Percentiles rank a stretch among this genome's conserved stretches.
phyloP scores from a whole-genome alignment of 208 protist genomes.

The Herpetomonas tarakana region DNA sequence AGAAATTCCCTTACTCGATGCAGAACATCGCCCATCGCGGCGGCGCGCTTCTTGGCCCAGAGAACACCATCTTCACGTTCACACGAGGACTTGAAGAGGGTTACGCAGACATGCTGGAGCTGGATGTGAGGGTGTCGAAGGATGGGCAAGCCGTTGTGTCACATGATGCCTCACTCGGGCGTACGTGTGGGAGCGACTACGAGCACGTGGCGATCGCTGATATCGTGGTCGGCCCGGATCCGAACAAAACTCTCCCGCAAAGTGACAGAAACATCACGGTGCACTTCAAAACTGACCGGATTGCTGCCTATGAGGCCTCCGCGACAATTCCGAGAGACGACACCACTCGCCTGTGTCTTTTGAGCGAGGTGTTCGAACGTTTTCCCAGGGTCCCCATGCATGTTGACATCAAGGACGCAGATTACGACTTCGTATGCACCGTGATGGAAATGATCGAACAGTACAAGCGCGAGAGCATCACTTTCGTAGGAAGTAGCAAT shows the following conservation, averaged over 20 bases:
- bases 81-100: constrained; percentile 30
- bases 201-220: constrained; percentile 25
- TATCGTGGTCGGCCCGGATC: constrained; percentile 44
- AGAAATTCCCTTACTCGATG: constrained; percentile 62
- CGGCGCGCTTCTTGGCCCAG: constrained; percentile 62
- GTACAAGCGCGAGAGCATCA: constrained; percentile 47
- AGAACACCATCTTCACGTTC: constrained; percentile 85
- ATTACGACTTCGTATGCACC: constrained; percentile 31
- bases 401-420: constrained; percentile 70
- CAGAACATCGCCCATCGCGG: constrained; percentile 71
- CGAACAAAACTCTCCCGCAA: constrained; percentile 52
- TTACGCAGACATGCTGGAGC: constrained; percentile 63
- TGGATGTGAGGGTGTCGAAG: constrained; percentile 69
- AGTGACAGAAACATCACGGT: constrained; percentile 41
- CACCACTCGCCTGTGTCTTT: constrained; percentile 53
- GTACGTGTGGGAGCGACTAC: constrained; percentile 42
- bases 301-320: constrained; percentile 41
- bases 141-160: constrained; percentile 67
- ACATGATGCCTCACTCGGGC: constrained; percentile 46
- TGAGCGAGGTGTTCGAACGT: constrained; percentile 67
- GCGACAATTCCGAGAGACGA: constrained; percentile 41
- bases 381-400: constrained; percentile 60
- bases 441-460: constrained; percentile 63
- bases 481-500: constrained; percentile 69
- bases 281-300: constrained; percentile 43